These are phyloP conservation scores for Penicillium sp. DNA, from an alignment of 2,329 filamentous ascomycete genomes.

Conservation along the genomic window DNA sequence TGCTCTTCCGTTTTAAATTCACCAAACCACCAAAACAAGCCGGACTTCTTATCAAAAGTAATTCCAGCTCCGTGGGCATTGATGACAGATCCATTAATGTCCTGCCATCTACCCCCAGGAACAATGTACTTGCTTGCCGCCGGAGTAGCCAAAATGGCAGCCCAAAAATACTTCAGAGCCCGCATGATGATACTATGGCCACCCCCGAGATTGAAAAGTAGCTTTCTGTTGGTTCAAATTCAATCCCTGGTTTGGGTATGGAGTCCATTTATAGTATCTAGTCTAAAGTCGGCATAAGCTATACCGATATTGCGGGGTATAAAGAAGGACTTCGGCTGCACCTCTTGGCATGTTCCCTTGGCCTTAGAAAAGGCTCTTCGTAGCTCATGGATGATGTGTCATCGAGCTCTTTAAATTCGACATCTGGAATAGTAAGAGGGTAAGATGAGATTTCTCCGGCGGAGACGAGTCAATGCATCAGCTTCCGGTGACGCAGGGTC, in stretches of 20 bases:
- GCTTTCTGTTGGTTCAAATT: no score
- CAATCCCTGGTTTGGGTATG: neutral
- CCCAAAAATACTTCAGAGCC: neutral
- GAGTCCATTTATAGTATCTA: neutral
- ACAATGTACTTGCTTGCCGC: slow-evolving; percentile 58
- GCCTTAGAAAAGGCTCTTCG: neutral
- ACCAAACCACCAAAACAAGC: slow-evolving; percentile 63
- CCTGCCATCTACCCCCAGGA: slow-evolving; percentile 61
- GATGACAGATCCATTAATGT: slow-evolving; percentile 61
- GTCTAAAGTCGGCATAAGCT: slow-evolving; percentile 4
- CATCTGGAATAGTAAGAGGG: no score
- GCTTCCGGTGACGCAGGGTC: no score
- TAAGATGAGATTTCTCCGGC: no score
- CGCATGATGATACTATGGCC: neutral
- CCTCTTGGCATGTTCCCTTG: slow-evolving; percentile 4
- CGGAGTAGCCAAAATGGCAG: slow-evolving; percentile 1
- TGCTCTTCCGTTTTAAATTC: slow-evolving; percentile 62
- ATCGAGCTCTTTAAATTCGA: no score
- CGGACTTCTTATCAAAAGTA: slow-evolving; percentile 53
- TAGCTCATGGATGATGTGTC: no score
- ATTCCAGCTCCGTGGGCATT: slow-evolving; percentile 64
- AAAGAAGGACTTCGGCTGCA: neutral
- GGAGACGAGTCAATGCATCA: no score
- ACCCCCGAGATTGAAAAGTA: no score
- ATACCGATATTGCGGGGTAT: slow-evolving; percentile 12